A percentile compares a stretch with the other conserved stretches of the same genome.
Evolutionary conservation across 192 early-diverging fungal species (phyloP).

Genomic region (Lobulomyces angularis): DNA sequence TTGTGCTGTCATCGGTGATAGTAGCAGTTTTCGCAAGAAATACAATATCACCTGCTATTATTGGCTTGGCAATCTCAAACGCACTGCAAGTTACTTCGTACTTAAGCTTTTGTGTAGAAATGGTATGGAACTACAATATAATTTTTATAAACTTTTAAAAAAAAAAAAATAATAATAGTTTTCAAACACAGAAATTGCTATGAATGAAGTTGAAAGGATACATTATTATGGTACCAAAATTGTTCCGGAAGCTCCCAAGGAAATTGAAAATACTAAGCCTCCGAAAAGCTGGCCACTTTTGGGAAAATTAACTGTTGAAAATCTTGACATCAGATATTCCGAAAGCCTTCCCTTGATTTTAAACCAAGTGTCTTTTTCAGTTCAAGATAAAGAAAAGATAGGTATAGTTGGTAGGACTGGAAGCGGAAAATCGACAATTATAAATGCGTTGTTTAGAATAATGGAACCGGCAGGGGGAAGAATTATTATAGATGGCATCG

Average conservation of each 20-base stretch:
- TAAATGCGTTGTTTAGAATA: constrained; percentile 64
- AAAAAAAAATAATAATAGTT: too few relatives aligned
- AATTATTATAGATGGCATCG: constrained; percentile 61
- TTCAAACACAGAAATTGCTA: constrained; percentile 36
- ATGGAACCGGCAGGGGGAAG: constrained; percentile 56
- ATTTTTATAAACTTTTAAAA: too few relatives aligned
- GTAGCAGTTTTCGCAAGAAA: too few relatives aligned
- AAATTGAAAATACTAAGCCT: constrained; percentile 46
- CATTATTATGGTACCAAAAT: constrained; percentile 41
- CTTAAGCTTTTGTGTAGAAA: too few relatives aligned
- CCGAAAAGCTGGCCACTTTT: constrained; percentile 31
- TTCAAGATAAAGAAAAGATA: constrained; percentile 30
- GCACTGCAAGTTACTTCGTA: too few relatives aligned
- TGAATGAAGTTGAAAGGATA: constrained; percentile 47
- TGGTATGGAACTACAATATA: too few relatives aligned
- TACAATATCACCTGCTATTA: too few relatives aligned
- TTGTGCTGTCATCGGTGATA: too few relatives aligned
- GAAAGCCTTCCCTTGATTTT: constrained; percentile 34
- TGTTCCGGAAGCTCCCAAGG: constrained; percentile 62
- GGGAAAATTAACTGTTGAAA: constrained; percentile 27
- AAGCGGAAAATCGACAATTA: constrained; percentile 59
- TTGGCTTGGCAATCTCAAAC: constrained; percentile 51
- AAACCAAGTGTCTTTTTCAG: constrained; percentile 20
- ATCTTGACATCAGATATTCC: constrained; percentile 31
- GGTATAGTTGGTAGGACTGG: constrained; percentile 43